Base-by-base conservation (phyloP, 148 eudicot genomes). In the Silene conica region DNA sequence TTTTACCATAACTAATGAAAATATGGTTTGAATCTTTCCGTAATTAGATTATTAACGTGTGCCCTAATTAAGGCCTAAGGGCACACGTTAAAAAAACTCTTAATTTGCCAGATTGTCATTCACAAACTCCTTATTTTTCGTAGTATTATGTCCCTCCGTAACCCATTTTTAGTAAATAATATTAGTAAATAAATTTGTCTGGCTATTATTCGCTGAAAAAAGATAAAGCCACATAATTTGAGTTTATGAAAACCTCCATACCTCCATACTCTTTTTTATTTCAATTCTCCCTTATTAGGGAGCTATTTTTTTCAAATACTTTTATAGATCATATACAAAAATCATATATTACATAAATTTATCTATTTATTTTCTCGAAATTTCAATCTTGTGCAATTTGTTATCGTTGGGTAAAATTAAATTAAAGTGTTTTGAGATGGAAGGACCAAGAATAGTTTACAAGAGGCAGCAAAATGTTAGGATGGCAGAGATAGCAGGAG, bases 401-500 rank as follows among this genome's bases (percentile, higher is more conserved):
- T 0, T 48, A 10, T 48, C 15, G n/a, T n/a, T n/a, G n/a, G n/a
- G n/a, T n/a, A n/a, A n/a, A n/a, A n/a, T n/a, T n/a, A n/a, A n/a
- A n/a, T n/a, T n/a, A n/a, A n/a, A n/a, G n/a, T n/a, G n/a, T n/a
- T n/a, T 50, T 12, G 55, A 12, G 13, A 61, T 18, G 50, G 69
- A 65, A 50, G 1, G 45, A 15, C 50, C 69, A 19, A 65, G 34
- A 55, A 20, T 65, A n/a, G 11, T 66, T 4, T 34, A 66, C 7
- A 65, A 21, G 31, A 56, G 77, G 11, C 63, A 38, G 11, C 63
- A 38, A 0, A 31, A 19, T 18, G 1, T 11, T 2, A 66, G 55
- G 8, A 22, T 74, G 18, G 71, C 38, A 4, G 77, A 74, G 63
- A 69, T 74, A 14, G 77, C 64, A 0, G 77, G 77, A 8, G 71